Conservation (phyloP, 352 stramenopile species). For the Pythium utonaiense region DNA sequence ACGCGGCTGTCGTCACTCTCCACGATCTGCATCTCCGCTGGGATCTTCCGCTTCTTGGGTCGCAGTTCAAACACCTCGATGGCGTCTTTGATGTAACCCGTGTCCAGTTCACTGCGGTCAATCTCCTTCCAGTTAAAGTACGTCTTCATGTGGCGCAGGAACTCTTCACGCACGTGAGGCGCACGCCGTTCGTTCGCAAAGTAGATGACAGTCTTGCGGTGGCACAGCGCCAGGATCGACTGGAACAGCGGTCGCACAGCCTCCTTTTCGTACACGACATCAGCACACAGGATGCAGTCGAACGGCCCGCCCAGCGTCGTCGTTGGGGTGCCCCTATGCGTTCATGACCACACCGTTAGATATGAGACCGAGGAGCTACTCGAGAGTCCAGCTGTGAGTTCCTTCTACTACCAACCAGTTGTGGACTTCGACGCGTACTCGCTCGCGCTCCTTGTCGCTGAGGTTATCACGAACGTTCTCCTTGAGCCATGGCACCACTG, state of each 20-base stretch:
- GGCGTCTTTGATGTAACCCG: slow-evolving; percentile 62
- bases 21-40: slow-evolving; percentile 61
- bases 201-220: slow-evolving; percentile 76
- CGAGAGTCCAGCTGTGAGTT: too few species aligned
- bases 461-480: slow-evolving; percentile 67
- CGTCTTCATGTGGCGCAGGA: slow-evolving; percentile 53
- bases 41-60: slow-evolving; percentile 73
- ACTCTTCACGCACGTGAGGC: slow-evolving; percentile 57
- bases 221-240: slow-evolving; percentile 69
- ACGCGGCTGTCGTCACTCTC: slow-evolving; percentile 34
- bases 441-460: slow-evolving; percentile 50
- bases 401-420: slow-evolving; percentile 22
- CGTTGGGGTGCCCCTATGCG: slow-evolving; percentile 50
- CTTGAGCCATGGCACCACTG: slow-evolving; percentile 74
- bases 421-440: slow-evolving; percentile 42
- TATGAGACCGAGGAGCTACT: neutral
- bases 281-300: slow-evolving; percentile 77
- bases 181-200: slow-evolving; percentile 73
- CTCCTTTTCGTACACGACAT: slow-evolving; percentile 81
- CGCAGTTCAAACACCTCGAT: slow-evolving; percentile 81
- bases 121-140: slow-evolving; percentile 81
- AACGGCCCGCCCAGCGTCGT: slow-evolving; percentile 56
- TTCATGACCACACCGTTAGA: neutral
- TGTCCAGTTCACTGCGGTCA: slow-evolving; percentile 48
- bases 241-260: slow-evolving; percentile 74